Evolutionary conservation across 345 rosid genomes (phyloP).

Genomic region (Cardamine resedifolia): DNA sequence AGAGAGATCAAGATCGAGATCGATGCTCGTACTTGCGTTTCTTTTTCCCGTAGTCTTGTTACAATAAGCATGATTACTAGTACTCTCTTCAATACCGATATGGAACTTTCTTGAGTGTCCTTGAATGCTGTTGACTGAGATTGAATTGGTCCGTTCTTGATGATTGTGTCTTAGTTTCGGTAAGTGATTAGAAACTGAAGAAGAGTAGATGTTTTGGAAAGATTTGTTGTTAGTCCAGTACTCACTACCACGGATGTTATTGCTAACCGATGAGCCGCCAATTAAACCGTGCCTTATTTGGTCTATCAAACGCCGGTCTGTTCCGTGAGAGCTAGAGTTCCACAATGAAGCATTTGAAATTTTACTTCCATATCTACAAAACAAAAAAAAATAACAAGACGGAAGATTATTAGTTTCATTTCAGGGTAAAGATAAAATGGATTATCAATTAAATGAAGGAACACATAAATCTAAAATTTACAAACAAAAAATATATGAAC

Average conservation of each 20-base stretch:
- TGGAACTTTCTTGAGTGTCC: conserved; percentile 31
- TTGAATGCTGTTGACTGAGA: conserved; percentile 29
- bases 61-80: conserved; percentile 11
- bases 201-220: conserved; percentile 31
- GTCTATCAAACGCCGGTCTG: conserved; percentile 44
- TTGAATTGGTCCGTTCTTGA: conserved; percentile 20
- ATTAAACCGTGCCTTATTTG: conserved; percentile 40
- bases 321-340: conserved; percentile 48
- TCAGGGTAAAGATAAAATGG: not conserved
- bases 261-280: conserved; percentile 37
- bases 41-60: conserved; percentile 40
- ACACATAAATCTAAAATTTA: not conserved
- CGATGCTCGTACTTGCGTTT: conserved; percentile 40
- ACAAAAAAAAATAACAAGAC: not conserved
- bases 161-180: conserved; percentile 23
- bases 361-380: conserved; percentile 48
- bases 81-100: conserved; percentile 28
- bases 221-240: conserved; percentile 28
- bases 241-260: conserved; percentile 37
- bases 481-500: conserved; percentile 30
- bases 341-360: conserved; percentile 45
- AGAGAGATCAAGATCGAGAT: conserved; percentile 58
- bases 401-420: not conserved
- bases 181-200: conserved; percentile 23
- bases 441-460: not conserved